Percentiles rank a stretch among this genome's conserved stretches.
These are phyloP conservation scores for Grosmannia penicillata DNA, from an alignment of 2,329 filamentous ascomycete species.

Conservation along the genomic window DNA sequence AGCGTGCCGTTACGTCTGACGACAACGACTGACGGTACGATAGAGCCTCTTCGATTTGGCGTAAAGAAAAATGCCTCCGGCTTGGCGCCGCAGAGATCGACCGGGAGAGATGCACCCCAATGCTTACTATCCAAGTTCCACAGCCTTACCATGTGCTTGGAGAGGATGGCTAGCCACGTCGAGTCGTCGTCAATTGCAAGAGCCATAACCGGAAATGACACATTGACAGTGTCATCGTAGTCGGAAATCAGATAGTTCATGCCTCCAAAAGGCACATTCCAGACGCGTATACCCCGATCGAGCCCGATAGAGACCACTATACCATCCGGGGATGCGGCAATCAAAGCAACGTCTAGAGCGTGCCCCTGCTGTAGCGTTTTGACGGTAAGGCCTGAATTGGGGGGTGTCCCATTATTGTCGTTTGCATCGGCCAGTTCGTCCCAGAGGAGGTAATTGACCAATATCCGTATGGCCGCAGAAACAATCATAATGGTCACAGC, in stretches of 20 bases:
- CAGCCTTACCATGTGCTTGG: slow-evolving; percentile 40
- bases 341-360: slow-evolving; percentile 50
- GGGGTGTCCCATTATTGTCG: slow-evolving; percentile 15
- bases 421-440: slow-evolving; percentile 28
- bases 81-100: slow-evolving; percentile 42
- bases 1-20: slow-evolving; percentile 51
- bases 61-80: slow-evolving; percentile 52
- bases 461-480: slow-evolving; percentile 48
- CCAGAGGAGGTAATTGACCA: slow-evolving; percentile 56
- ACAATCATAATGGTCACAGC: slow-evolving; percentile 47
- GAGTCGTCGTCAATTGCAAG: slow-evolving; percentile 51
- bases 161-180: slow-evolving; percentile 51
- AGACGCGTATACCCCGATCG: slow-evolving; percentile 53
- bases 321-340: slow-evolving; percentile 47
- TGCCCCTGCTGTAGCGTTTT: slow-evolving; percentile 49
- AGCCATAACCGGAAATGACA: slow-evolving; percentile 42
- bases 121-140: slow-evolving; percentile 46
- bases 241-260: slow-evolving; percentile 27
- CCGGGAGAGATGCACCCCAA: slow-evolving; percentile 38
- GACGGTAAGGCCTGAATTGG: slow-evolving; percentile 39
- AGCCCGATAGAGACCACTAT: slow-evolving; percentile 55
- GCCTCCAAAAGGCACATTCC: slow-evolving; percentile 37
- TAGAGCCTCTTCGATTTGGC: slow-evolving; percentile 18
- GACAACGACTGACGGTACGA: slow-evolving; percentile 36
- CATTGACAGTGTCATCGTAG: slow-evolving; percentile 17